Evolutionary conservation across 441 rosid species (phyloP), one percentile per base, ranked within the genome.

Genomic region (Hura crepitans): DNA sequence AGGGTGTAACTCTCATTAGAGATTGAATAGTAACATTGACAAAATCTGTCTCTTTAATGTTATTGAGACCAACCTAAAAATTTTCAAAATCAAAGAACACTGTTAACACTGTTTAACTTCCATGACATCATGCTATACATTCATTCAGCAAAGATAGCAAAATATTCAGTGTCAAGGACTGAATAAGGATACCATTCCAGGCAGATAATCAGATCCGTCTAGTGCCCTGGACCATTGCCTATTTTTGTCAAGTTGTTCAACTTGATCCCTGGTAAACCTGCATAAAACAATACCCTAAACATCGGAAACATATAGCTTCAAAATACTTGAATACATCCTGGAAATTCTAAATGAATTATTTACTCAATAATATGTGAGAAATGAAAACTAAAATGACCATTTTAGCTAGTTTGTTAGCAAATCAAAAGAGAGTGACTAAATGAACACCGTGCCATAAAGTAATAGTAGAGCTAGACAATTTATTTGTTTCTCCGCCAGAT

Each of bases 201-300:
- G 97, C 72, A 95, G 94, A 76, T 95, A 92, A 83, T 95, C 97
- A 43, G 99, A 92, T 58, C 99, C 99, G 81, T 92, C 99, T 70
- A 95, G 97, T 62, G 97, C 92, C 80, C 97, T 90, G 35, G 97
- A 95, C 97, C 99, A 94, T 50, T 85, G 89, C 80, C 85, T 89
- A 76, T 84, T 95, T 78, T 46, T 85, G 77, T 95, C 99, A 74
- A 92, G 85, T 85, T 84, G 92, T 68, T 80, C 85, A 43, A 94
- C 96, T 77, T 92, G 97, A 17, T 86, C 89, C 80, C 79, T 77
- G 28, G 84, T 84, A 86, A 95, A 90, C 85, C 99, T 92, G 81
- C 65, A 85, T 59, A 63, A 18, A 64, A 15, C 45, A 75, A n/a
- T 1, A 23, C 49, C 45, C n/a, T 10, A 46, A 49, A 70, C 2